A percentile compares a stretch with the other conserved stretches of the same genome.
phyloP scores from a whole-genome alignment of 108 stramenopile genomes.

The Cyclostephanos invisitatus region DNA sequence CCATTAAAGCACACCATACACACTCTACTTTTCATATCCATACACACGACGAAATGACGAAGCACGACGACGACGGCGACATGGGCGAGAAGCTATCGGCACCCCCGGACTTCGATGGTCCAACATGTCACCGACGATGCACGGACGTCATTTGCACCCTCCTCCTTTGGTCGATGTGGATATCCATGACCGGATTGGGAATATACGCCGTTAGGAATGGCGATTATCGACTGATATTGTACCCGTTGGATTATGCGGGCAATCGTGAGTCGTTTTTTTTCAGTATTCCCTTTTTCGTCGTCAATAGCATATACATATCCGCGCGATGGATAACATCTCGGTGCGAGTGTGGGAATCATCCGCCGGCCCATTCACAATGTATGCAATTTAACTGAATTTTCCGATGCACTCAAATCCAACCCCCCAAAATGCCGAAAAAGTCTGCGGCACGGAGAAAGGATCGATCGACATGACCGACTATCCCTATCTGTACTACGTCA shows the following conservation, averaged over 20 bases:
- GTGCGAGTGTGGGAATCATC: neutral
- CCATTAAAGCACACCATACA: too few relatives aligned
- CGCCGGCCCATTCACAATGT: too few relatives aligned
- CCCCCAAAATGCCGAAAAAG: slow-evolving; percentile 68
- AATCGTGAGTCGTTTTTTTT: slow-evolving; percentile 1
- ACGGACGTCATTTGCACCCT: slow-evolving; percentile 72
- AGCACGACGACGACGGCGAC: slow-evolving; percentile 31
- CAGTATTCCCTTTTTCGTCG: neutral
- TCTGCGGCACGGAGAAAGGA: slow-evolving; percentile 72
- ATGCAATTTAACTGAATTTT: too few relatives aligned
- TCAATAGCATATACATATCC: too few relatives aligned
- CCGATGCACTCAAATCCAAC: too few relatives aligned
- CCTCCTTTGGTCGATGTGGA: slow-evolving; percentile 56
- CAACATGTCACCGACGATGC: slow-evolving; percentile 54
- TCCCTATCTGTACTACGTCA: slow-evolving; percentile 73
- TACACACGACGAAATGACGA: neutral
- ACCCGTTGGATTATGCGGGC: slow-evolving; percentile 77
- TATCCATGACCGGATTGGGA: slow-evolving; percentile 65
- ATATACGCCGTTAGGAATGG: slow-evolving; percentile 59
- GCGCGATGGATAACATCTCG: too few relatives aligned
- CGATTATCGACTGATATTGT: slow-evolving; percentile 65
- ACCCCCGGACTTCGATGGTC: slow-evolving; percentile 76
- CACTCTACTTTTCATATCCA: too few relatives aligned
- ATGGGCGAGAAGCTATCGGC: slow-evolving; percentile 57
- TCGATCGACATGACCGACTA: slow-evolving; percentile 59